Conservation (phyloP, 2,329 filamentous ascomycete genomes). For the Nemania serpens region DNA sequence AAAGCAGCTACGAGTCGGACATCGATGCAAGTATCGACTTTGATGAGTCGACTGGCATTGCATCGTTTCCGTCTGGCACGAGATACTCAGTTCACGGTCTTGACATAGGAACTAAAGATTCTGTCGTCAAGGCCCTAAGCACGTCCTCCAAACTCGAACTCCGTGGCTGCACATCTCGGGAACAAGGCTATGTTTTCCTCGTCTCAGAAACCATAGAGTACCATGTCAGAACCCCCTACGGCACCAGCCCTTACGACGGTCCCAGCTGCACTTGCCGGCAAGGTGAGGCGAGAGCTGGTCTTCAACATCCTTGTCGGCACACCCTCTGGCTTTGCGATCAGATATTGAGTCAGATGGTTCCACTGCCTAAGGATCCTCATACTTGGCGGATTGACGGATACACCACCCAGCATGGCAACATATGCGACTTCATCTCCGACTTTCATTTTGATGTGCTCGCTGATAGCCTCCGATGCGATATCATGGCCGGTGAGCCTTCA, state of each 20-base stretch:
- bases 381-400: conserved; percentile 51
- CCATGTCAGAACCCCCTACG: conserved; percentile 54
- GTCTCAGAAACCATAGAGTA: conserved; percentile 59
- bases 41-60: conserved; percentile 43
- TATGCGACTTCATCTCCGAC: conserved; percentile 54
- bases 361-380: conserved; percentile 47
- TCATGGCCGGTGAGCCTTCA: conserved; percentile 42
- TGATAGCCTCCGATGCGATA: conserved; percentile 55
- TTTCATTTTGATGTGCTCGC: conserved; percentile 58
- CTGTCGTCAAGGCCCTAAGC: conserved; percentile 51
- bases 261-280: conserved; percentile 54
- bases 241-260: conserved; percentile 45
- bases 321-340: conserved; percentile 59
- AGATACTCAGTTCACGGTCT: conserved; percentile 43
- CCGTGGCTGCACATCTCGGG: conserved; percentile 54
- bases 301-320: conserved; percentile 52
- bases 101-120: conserved; percentile 42
- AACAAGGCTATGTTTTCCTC: conserved; percentile 59
- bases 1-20: conserved; percentile 32
- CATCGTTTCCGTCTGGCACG: conserved; percentile 44
- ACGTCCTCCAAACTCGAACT: conserved; percentile 56
- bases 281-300: conserved; percentile 32
- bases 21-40: conserved; percentile 41
- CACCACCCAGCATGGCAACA: conserved; percentile 52
- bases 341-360: conserved; percentile 53